Evolutionary conservation across 768 basidiomycete genomes (phyloP).

Genomic region (Leccinellum albellum): DNA sequence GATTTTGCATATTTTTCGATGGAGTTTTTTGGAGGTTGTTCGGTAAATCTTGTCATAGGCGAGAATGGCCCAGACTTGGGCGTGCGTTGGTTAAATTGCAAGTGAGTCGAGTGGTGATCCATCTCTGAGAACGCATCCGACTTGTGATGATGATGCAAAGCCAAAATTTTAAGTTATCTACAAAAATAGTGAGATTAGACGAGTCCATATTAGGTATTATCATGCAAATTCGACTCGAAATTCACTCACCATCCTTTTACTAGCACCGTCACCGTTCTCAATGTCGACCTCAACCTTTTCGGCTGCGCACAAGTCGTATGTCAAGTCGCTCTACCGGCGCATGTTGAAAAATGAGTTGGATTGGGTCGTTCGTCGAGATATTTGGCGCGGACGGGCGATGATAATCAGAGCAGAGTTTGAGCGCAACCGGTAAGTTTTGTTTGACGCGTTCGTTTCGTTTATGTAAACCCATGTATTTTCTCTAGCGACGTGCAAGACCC

Average conservation of each 20-base stretch:
- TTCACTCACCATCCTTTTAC: not conserved
- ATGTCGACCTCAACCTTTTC: slow-evolving; percentile 66
- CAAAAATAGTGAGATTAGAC: not conserved
- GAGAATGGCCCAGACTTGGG: slow-evolving; percentile 63
- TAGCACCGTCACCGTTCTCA: slow-evolving; percentile 9
- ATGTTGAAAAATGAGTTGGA: slow-evolving; percentile 83
- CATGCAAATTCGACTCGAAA: slow-evolving; percentile 7
- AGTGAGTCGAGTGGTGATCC: slow-evolving; percentile 75
- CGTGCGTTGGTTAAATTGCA: slow-evolving; percentile 70
- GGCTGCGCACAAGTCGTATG: slow-evolving; percentile 73
- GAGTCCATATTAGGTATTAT: slow-evolving; percentile 15
- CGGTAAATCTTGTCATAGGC: slow-evolving; percentile 44
- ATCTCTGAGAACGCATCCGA: slow-evolving; percentile 33
- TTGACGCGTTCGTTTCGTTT: not conserved
- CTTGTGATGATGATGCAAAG: not conserved
- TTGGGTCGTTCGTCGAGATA: slow-evolving; percentile 82
- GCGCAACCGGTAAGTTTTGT: slow-evolving; percentile 66
- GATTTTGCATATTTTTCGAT: slow-evolving; percentile 44
- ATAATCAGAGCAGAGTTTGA: slow-evolving; percentile 92
- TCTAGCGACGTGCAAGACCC: slow-evolving; percentile 80
- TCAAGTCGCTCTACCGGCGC: slow-evolving; percentile 89
- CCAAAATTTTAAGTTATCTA: not conserved
- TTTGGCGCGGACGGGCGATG: slow-evolving; percentile 83
- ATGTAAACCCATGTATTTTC: slow-evolving; percentile 13
- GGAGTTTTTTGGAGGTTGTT: slow-evolving; percentile 37